These are phyloP conservation scores for Fusarium sp. DNA, from an alignment of 2,329 filamentous ascomycete genomes.

Conservation along the genomic window DNA sequence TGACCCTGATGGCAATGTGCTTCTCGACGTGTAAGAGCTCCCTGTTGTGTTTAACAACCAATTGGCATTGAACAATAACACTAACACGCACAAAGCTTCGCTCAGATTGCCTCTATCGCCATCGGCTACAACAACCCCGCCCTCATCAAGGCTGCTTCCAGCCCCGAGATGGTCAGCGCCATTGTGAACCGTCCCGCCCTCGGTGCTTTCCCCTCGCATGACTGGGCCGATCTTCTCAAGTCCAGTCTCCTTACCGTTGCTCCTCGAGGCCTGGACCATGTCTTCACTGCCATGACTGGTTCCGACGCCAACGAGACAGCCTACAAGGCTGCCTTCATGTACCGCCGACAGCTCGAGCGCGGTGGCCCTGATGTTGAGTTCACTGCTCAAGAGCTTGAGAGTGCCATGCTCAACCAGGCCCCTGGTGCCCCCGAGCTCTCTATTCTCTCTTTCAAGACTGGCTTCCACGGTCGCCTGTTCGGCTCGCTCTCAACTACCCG, in stretches of 20 bases:
- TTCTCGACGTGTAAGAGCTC: conserved; percentile 71
- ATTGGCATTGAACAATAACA: not conserved
- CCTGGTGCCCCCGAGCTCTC: conserved; percentile 80
- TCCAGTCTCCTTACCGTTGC: conserved; percentile 82
- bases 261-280: conserved; percentile 82
- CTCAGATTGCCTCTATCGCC: conserved; percentile 92
- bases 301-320: conserved; percentile 94
- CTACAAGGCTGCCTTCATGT: conserved; percentile 97
- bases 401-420: conserved; percentile 79
- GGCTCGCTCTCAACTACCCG: conserved; percentile 87
- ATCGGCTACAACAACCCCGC: conserved; percentile 90
- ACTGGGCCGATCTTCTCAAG: conserved; percentile 82
- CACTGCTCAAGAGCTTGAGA: conserved; percentile 75
- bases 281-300: conserved; percentile 88
- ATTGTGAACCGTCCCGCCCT: conserved; percentile 89
- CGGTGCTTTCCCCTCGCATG: conserved; percentile 86
- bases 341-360: conserved; percentile 80
- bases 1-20: conserved; percentile 73
- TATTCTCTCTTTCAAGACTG: conserved; percentile 87
- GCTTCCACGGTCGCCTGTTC: conserved; percentile 90
- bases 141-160: conserved; percentile 72
- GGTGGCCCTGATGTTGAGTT: conserved; percentile 81
- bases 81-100: conserved; percentile 64
- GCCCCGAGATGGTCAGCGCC: conserved; percentile 78
- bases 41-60: not conserved